Conservation (phyloP, 2,329 filamentous ascomycete species). For the Fusarium oligoseptatum region DNA sequence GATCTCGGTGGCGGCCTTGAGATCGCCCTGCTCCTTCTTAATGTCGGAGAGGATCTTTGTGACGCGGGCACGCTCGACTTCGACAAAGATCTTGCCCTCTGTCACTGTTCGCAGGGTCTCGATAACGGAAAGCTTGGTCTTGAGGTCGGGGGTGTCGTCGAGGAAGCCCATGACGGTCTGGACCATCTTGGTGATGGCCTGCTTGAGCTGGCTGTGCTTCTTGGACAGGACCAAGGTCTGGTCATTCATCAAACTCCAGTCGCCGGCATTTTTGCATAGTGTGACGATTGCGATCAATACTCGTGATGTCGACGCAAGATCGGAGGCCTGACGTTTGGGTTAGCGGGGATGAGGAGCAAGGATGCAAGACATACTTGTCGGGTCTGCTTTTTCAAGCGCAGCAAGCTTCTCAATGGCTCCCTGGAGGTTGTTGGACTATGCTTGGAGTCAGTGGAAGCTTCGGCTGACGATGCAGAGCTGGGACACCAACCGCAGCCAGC, state of each 20-base stretch:
- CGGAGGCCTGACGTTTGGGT: conserved; percentile 77
- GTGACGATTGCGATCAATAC: conserved; percentile 90
- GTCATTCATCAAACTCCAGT: conserved; percentile 97
- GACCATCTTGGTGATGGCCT: conserved; percentile 99
- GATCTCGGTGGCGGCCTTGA: conserved; percentile 90
- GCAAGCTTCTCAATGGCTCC: conserved; percentile 94
- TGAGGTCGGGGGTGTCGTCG: conserved; percentile 84
- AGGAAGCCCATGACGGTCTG: conserved; percentile 95
- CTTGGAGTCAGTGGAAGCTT: conserved; percentile 25
- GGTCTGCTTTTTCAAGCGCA: conserved; percentile 94
- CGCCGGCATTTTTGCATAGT: conserved; percentile 90
- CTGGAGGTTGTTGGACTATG: conserved; percentile 78
- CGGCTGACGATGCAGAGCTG: background rate
- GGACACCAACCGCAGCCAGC: conserved; percentile 81
- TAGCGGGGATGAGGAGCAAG: conserved; percentile 28
- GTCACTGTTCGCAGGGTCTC: conserved; percentile 96
- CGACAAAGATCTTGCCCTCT: conserved; percentile 99
- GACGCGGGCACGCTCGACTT: conserved; percentile 95
- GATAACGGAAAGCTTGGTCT: conserved; percentile 93
- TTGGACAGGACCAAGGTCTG: conserved; percentile 96
- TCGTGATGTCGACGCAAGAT: conserved; percentile 94
- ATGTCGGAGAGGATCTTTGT: conserved; percentile 97
- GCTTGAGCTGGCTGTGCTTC: conserved; percentile 99
- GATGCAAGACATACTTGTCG: conserved; percentile 77
- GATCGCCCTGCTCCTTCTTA: conserved; percentile 94